Evolutionary conservation across 768 basidiomycete species (phyloP).

Genomic region (Sutorius australiensis): DNA sequence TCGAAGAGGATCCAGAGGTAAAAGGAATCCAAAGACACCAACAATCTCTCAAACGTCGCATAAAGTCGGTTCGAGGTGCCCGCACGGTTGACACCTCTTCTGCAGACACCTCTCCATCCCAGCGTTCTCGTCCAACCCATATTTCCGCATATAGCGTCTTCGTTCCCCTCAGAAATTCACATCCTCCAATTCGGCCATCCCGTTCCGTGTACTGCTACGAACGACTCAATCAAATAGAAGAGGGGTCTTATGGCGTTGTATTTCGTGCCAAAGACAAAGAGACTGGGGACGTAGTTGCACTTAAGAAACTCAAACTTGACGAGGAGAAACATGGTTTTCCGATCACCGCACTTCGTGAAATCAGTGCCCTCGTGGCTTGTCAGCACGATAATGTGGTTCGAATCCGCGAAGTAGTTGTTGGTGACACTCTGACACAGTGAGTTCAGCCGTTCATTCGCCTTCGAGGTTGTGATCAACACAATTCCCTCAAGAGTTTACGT

Average conservation of each 20-base stretch:
- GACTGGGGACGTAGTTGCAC: constrained; percentile 91
- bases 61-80: constrained; percentile 37
- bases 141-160: constrained; percentile 53
- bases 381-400: constrained; percentile 94
- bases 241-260: constrained; percentile 96
- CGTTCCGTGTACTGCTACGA: constrained; percentile 95
- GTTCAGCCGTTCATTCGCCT: constrained; percentile 36
- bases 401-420: constrained; percentile 97
- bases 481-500: constrained; percentile 78
- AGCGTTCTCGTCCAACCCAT: constrained; percentile 12
- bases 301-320: constrained; percentile 97
- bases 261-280: constrained; percentile 94
- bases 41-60: constrained; percentile 52
- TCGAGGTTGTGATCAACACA: constrained; percentile 7
- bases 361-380: constrained; percentile 95
- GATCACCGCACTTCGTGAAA: constrained; percentile 91
- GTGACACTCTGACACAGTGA: constrained; percentile 97
- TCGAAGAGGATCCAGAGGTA: constrained; percentile 43
- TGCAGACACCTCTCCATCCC: constrained; percentile 16
- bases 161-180: constrained; percentile 69
- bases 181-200: constrained; percentile 80
- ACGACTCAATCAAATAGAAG: constrained; percentile 94
- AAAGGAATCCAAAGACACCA: constrained; percentile 33
- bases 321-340: constrained; percentile 99
- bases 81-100: constrained; percentile 13